Evolutionary conservation across 257 asterid genomes (phyloP).

Genomic region (Solanum stenotomum): DNA sequence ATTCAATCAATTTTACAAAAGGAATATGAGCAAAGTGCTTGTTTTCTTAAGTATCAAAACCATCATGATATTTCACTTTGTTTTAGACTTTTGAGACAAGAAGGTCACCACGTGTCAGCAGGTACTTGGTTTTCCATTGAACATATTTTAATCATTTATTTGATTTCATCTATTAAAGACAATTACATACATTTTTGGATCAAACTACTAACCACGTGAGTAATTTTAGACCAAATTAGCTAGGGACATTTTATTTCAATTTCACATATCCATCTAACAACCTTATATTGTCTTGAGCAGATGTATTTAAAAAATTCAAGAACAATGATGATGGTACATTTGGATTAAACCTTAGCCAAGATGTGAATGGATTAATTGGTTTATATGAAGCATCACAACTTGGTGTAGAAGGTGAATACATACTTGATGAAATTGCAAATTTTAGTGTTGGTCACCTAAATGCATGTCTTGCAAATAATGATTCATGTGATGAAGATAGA

Average conservation of each 20-base stretch:
- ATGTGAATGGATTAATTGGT: slow-evolving; percentile 19
- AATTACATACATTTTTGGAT: no score
- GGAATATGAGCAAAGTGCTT: not conserved
- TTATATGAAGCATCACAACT: slow-evolving; percentile 47
- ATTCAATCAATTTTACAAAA: slow-evolving; percentile 10
- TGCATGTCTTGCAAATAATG: not conserved
- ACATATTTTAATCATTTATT: no score
- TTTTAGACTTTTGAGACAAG: slow-evolving; percentile 38
- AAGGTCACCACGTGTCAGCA: slow-evolving; percentile 24
- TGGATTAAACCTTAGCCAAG: not conserved
- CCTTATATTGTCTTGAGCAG: not conserved
- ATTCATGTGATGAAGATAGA: not conserved
- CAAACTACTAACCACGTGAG: no score
- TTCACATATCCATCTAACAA: not conserved
- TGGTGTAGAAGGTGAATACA: slow-evolving; percentile 31
- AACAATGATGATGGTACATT: slow-evolving; percentile 24
- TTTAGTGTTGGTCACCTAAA: slow-evolving; percentile 16
- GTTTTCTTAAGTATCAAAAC: not conserved
- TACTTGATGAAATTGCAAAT: slow-evolving; percentile 30
- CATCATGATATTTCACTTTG: slow-evolving; percentile 20
- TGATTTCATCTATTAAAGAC: no score
- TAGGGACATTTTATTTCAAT: no score
- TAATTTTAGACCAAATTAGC: no score
- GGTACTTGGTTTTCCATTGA: not conserved
- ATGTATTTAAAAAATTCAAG: slow-evolving; percentile 30